phyloP scores from a whole-genome alignment of 164 flowering plant species.

The Vitis rupestris region DNA sequence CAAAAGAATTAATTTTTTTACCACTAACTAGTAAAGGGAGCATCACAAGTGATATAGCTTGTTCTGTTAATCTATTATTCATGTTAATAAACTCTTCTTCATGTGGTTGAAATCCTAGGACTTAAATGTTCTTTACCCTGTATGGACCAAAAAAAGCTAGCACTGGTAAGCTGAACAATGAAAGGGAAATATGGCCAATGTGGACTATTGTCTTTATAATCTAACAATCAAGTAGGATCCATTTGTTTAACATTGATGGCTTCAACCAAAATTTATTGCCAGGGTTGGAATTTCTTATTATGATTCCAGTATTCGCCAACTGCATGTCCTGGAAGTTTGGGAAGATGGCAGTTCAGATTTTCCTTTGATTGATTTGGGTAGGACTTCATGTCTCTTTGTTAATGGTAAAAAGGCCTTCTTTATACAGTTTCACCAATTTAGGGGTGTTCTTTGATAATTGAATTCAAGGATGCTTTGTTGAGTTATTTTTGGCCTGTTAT shows the following conservation, averaged over 20 bases:
- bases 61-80: not conserved
- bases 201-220: not conserved
- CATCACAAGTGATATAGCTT: not conserved
- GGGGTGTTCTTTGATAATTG: not conserved
- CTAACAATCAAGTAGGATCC: not conserved
- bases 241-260: not conserved
- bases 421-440: not conserved
- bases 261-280: conserved; percentile 13
- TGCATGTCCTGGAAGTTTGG: conserved; percentile 87
- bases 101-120: not conserved
- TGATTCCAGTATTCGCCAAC: conserved; percentile 73
- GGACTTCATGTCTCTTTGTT: not conserved
- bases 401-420: not conserved
- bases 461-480: not conserved
- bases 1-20: not conserved
- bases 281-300: conserved; percentile 93
- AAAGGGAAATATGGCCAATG: not conserved
- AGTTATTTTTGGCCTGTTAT: not conserved
- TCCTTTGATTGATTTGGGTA: conserved; percentile 82
- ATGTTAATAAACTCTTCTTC: not conserved
- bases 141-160: too few species aligned
- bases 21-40: not conserved
- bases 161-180: not conserved
- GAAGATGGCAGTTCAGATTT: conserved; percentile 78
- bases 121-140: too few species aligned